Evolutionary conservation across 1,139 yeast genomes (phyloP), one percentile per base, ranked within the genome.

Genomic region (Saccharomyces pastorianus): DNA sequence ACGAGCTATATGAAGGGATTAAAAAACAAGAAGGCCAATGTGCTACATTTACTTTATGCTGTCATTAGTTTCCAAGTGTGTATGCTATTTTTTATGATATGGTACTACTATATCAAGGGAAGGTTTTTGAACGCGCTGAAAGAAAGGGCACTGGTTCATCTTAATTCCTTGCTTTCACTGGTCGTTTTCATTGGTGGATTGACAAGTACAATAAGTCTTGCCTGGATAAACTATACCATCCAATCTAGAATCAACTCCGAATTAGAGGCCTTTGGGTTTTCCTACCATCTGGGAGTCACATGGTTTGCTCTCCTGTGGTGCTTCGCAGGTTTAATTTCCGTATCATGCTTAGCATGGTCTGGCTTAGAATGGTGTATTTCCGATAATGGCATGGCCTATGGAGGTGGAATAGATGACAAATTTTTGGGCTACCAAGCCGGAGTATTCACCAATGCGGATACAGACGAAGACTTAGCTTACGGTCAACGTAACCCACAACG

Each of bases 311-410:
- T 61, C 31, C 50, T 66, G 28, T 62, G 64, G 60, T 32, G 62
- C 25, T 54, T 64, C 26, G 59, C 62, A 3, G 54, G 58, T 27
- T 60, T 61, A 46, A 53, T 62, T 8, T 50, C 58, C 14, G 49
- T 66, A 1, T 64, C 66, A 5, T 56, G 64, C 54, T 51, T 63
- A 9, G 57, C 61, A 0, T 68, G 71, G 71, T 60, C 69, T 2
- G 71, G 71, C 46, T 52, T 66, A 9, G 71, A 66, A 55, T 68
- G 71, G 71, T 68, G 71, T 57, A 53, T 68, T 8, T 52, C 63
- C 8, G 62, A 62, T 28, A 53, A 48, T 14, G 52, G 55, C 5
- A 54, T 48, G 44, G 53, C 57, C n/a, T 56, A 50, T 44, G 48
- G 55, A 6, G 59, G 57, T 26, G 58, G 49, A 5, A 49, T 59